Conservation (phyloP, 345 rosid species). For the Aegle marmelos region DNA sequence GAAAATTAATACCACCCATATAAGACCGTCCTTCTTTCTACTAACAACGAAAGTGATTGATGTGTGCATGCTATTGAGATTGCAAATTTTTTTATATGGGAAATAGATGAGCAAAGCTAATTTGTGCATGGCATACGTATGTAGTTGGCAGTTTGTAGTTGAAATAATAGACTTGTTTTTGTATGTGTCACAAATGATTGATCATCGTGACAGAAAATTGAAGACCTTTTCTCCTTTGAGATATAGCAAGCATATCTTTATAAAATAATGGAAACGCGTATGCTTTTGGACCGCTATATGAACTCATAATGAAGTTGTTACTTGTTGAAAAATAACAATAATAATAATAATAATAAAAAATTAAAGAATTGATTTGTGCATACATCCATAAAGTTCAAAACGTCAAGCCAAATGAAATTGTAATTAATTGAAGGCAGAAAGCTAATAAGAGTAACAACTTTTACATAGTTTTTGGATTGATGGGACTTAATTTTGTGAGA, state of each 20-base stretch:
- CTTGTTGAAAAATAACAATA: too few species aligned
- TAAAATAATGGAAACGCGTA: not conserved
- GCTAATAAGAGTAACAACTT: not conserved
- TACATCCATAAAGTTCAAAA: too few species aligned
- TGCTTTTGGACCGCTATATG: not conserved
- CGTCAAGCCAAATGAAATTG: too few species aligned
- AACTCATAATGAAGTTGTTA: not conserved
- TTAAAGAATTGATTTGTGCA: not conserved
- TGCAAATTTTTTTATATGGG: not conserved
- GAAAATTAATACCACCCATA: not conserved
- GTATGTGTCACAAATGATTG: not conserved
- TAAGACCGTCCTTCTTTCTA: not conserved
- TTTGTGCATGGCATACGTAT: not conserved
- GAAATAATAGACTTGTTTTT: slow-evolving; percentile 3
- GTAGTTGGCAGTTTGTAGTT: not conserved
- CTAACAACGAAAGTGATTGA: slow-evolving; percentile 7
- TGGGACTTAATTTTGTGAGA: not conserved
- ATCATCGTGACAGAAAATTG: not conserved
- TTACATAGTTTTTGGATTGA: not conserved
- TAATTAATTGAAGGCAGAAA: too few species aligned
- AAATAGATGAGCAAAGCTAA: not conserved
- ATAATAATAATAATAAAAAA: too few species aligned
- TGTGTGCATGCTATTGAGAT: not conserved
- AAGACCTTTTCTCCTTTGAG: too few species aligned
- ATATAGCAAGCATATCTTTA: too few species aligned